Base-by-base conservation (phyloP, 768 basidiomycete genomes). In the Mycena metata region DNA sequence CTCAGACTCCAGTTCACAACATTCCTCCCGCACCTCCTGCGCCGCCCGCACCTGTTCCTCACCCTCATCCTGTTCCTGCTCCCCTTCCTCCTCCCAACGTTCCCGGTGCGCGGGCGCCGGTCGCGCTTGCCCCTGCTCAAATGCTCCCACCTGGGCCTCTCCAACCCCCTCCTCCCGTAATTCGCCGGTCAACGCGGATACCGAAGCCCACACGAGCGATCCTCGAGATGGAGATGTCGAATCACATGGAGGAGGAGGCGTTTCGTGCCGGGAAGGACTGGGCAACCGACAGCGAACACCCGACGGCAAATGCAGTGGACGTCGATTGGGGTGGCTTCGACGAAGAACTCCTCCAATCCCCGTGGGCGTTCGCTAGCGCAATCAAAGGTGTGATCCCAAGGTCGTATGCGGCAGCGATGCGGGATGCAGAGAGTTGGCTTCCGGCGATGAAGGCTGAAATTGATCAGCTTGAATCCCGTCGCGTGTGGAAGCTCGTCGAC, bases 361-460 rank as follows among this genome's bases (percentile, higher is more conserved):
- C 36, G 15, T 56, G 54, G 36, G 54, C 54, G 21, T 56, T 54
- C 35, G 52, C 52, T 24, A 54, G 30, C 17, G 30, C 52, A 9
- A 19, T 36, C 7, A 36, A 36, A 26, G 52, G 52, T 8, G 8
- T 33, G 26, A 35, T 54, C n/a, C 64, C 54, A 5, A 36, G 45
- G 9, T 57, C 64, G 33, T 43, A 56, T 43, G 39, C 23, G 3
- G 64, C 58, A 41, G 64, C 64, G 42, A 65, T 56, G 64, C 42
- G 55, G n/a, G 21, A 35, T 7, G n/a, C 52, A 2, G 64, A 65
- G 6, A 24, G 30, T 8, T 65, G 55, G 52, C 11, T 35, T 5
- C 52, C 51, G 23, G 64, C 64, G 23, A 58, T 65, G 56, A 36
- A 65, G 33, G 56, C 54, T 3, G 64, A 65, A 30, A 12, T 41